Evolutionary conservation across 2,329 filamentous ascomycete species (phyloP), one percentile per base, ranked within the genome.

Genomic region (Furcasterigmium sp.): DNA sequence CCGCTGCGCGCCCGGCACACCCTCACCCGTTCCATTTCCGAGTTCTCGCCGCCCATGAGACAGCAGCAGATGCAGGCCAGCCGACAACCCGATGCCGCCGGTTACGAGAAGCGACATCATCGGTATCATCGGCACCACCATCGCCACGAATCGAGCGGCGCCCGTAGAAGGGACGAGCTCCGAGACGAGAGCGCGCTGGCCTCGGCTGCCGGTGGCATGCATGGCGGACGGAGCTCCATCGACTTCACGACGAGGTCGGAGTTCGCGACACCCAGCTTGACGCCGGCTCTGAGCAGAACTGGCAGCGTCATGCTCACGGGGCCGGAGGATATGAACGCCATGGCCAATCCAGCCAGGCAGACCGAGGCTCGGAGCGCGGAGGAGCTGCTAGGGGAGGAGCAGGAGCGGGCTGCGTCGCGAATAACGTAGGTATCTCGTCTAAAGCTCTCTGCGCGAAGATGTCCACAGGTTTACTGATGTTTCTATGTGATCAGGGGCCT

Each of bases 21-120:
- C 51, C 65, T 79, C 46, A 73, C 69, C 47, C 71, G 75, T 26
- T 82, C 79, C 37, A 69, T 80, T 46, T 72, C 71, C 36, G 76
- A 80, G 50, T 53, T 78, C 41, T 65, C 74, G 19, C 68, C 72
- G 28, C 72, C 75, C 18, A 62, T 67, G 46, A 67, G 62, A 45
- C 60, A 65, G 49, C 38, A 18, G 58, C 67, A 69, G 46, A 61
- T 64, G 43, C 59, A 63, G 32, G n/a, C n/a, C n/a, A n/a, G n/a
- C n/a, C n/a, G n/a, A n/a, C n/a, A n/a, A n/a, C n/a, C 52, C 35
- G 57, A 61, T 37, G 56, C 50, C 41, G 55, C 62, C 36, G 59
- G 56, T 41, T 54, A 62, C 45, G 61, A 63, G 18, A 61, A 58
- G 15, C 23, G 26, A 13, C 38, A 42, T 5, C 46, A 46, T 18